Conservation (phyloP, 1,284 basidiomycete genomes). For the Exobasidium rhododendri region DNA sequence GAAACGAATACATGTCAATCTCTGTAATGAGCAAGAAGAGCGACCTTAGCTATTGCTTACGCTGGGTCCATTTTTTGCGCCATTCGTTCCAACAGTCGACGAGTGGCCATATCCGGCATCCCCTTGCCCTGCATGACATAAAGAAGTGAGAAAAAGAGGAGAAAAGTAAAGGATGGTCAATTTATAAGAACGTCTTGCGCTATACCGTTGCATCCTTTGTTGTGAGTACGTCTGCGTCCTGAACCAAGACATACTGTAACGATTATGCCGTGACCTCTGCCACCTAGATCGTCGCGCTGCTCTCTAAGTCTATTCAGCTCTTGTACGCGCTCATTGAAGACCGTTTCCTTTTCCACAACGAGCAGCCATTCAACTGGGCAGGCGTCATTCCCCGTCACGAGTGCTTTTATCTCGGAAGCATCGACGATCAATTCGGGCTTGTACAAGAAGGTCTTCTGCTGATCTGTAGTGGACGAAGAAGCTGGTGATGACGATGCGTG, state of each 20-base stretch:
- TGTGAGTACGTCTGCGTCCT: too few relatives aligned
- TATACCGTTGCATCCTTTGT: too few relatives aligned
- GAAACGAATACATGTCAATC: too few relatives aligned
- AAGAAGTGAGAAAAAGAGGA: too few relatives aligned
- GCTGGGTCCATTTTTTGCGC: too few relatives aligned
- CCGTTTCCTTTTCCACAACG: slow-evolving; percentile 9
- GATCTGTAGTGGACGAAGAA: too few relatives aligned
- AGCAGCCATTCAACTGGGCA: slow-evolving; percentile 2
- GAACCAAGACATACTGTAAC: slow-evolving; percentile 9
- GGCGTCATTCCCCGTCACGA: not conserved
- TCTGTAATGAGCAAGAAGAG: too few relatives aligned
- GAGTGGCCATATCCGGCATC: slow-evolving; percentile 4
- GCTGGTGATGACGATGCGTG: too few relatives aligned
- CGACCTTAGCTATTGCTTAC: too few relatives aligned
- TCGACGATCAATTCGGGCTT: slow-evolving; percentile 1
- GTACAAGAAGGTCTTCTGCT: not conserved
- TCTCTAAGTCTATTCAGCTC: not conserved
- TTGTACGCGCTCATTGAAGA: not conserved
- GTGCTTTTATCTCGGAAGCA: slow-evolving; percentile 1
- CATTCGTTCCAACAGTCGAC: not conserved
- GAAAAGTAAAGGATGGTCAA: too few relatives aligned
- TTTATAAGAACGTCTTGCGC: too few relatives aligned
- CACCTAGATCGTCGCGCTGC: not conserved
- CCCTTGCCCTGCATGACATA: slow-evolving; percentile 5
- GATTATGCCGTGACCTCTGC: slow-evolving; percentile 3